phyloP scores from a whole-genome alignment of 2,329 filamentous ascomycete genomes.

The Colletotrichum scovillei region DNA sequence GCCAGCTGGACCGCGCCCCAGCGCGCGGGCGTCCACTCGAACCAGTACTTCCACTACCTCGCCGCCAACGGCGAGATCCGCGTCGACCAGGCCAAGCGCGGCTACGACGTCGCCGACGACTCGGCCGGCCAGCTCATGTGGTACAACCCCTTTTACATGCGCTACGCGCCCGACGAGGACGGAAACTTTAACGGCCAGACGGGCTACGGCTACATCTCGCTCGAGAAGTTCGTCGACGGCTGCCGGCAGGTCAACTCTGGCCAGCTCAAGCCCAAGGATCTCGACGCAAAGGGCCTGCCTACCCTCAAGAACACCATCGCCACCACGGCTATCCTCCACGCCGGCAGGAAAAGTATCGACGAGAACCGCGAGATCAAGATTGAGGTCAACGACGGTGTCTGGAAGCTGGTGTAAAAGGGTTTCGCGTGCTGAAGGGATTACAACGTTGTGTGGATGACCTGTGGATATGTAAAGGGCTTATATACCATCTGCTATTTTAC shows the following conservation, averaged over 20 bases:
- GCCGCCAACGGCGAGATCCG: slow-evolving; percentile 85
- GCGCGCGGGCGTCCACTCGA: slow-evolving; percentile 93
- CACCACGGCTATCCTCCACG: slow-evolving; percentile 91
- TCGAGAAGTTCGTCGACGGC: slow-evolving; percentile 96
- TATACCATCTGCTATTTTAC: slow-evolving; percentile 34
- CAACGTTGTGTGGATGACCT: background rate
- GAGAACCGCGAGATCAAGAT: slow-evolving; percentile 84
- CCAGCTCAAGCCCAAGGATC: slow-evolving; percentile 75
- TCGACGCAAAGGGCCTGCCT: slow-evolving; percentile 84
- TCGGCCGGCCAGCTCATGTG: slow-evolving; percentile 76
- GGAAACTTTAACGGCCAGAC: slow-evolving; percentile 93
- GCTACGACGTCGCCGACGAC: slow-evolving; percentile 95
- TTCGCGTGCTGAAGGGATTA: background rate
- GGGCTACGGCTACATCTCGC: slow-evolving; percentile 92
- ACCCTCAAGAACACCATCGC: slow-evolving; percentile 91
- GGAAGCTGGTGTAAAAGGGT: slow-evolving; percentile 69
- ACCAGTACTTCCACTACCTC: slow-evolving; percentile 98
- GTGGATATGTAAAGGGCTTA: slow-evolving; percentile 17
- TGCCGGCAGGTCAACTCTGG: slow-evolving; percentile 83
- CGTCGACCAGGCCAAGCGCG: slow-evolving; percentile 92
- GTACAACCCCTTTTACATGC: slow-evolving; percentile 97
- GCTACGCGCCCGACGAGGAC: slow-evolving; percentile 92
- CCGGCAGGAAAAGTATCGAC: slow-evolving; percentile 85
- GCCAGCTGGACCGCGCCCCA: slow-evolving; percentile 95
- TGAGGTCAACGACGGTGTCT: slow-evolving; percentile 70